Evolutionary conservation across 1,284 basidiomycete species (phyloP), one percentile per base, ranked within the genome.

Genomic region (Ganoderma lingzhi): DNA sequence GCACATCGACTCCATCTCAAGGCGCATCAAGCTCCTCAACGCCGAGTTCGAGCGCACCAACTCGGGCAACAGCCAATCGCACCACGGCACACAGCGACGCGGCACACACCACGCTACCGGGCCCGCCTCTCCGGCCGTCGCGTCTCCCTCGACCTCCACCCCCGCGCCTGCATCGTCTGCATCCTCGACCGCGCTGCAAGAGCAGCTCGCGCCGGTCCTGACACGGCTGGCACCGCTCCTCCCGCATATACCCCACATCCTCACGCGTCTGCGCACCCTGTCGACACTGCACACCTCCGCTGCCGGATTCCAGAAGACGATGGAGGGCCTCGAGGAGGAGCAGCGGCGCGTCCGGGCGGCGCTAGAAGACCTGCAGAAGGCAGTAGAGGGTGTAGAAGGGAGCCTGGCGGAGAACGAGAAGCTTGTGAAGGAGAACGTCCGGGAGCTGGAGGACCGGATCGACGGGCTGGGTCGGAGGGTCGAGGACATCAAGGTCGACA

Each of bases 1-100:
- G 6, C 97, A 99, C 79, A 92, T 99, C 48, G 97, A 99, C 80
- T 93, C 96, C n/a, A 94, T 99, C 72, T 96, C 96, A 1, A 90
- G 97, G 19, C 91, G 97, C 9, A 90, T 99, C 73, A 99, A 99
- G 77, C 85, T 98, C 10, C 89, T 99, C 19, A 87, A 97, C 9
- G 93, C 96, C 0, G 97, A 99, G 79, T 88, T 99, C 66, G 97
- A 99, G 70, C 90, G 96, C 23, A 89, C 92, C 0, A 91, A 93
- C 65, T 86, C 87, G 60, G 76, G 70, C 6, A 82, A 84, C 63
- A 82, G 85, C 71, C 79, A 85, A 70, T 64, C 66, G 4, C 69
- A 68, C 59, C 77, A 81, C 37, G 81, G 82, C 68, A 67, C 75
- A 3, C 77, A 78, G 61, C 71, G 77, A 3, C 72, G 76, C 2